These are phyloP conservation scores for Microbotryum saponariae DNA, from an alignment of 1,284 basidiomycete species.

Conservation along the genomic window DNA sequence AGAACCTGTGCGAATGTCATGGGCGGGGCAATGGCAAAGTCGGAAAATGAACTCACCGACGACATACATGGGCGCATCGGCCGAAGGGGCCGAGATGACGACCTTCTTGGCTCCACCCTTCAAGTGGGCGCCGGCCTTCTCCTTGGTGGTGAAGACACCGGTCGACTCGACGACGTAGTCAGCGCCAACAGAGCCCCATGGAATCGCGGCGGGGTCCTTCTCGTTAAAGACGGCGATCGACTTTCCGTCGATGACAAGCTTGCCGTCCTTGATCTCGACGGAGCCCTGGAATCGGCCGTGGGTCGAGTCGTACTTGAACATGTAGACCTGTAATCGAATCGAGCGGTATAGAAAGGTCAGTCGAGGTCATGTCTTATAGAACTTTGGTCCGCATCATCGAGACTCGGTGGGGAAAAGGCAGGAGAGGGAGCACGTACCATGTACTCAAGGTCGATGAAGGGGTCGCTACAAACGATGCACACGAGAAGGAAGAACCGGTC, in stretches of 20 bases:
- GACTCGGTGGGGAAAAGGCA: constrained; percentile 16
- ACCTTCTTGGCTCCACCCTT: constrained; percentile 99
- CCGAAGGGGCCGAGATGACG: constrained; percentile 96
- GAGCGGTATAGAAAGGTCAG: neutral
- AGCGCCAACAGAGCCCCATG: constrained; percentile 73
- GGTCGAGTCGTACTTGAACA: constrained; percentile 99
- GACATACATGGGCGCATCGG: constrained; percentile 87
- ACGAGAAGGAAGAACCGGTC: neutral
- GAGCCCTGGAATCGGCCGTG: constrained; percentile 91
- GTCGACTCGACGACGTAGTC: constrained; percentile 97
- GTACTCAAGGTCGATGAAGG: constrained; percentile 92
- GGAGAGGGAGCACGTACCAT: constrained; percentile 54
- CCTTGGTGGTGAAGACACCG: constrained; percentile 95
- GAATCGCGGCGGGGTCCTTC: constrained; percentile 79
- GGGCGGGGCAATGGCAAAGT: constrained; percentile 46
- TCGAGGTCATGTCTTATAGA: no score
- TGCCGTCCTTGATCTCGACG: constrained; percentile 69
- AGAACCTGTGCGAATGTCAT: constrained; percentile 44
- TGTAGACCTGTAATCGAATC: constrained; percentile 63
- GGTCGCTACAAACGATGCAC: constrained; percentile 45
- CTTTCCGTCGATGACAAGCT: constrained; percentile 80
- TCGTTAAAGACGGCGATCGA: constrained; percentile 74
- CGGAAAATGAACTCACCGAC: constrained; percentile 31
- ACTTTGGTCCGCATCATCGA: neutral
- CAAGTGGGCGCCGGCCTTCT: constrained; percentile 84